Base-by-base conservation (phyloP, 1,139 yeast genomes). In the Hansenula anomala region DNA sequence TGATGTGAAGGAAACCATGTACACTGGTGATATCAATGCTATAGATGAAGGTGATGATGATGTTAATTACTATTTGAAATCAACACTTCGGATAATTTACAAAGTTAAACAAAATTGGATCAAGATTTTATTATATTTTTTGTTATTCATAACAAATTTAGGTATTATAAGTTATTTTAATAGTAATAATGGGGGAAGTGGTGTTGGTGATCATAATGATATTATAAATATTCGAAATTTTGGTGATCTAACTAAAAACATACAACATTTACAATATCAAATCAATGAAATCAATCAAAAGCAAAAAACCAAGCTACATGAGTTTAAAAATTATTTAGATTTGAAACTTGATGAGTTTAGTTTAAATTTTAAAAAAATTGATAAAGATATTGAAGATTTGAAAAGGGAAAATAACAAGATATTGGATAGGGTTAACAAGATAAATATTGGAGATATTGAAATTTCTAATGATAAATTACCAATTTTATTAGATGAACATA, bases 221-320 rank as follows among this genome's bases (percentile, higher is more conserved):
- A 24, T 40, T 13, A 30, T 35, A 7, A 34, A 33, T 34, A 29
- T 37, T 12, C 36, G 38, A 19, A 37, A 46, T 6, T 36, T 41
- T 13, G 34, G 40, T 6, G 55, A 52, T 28, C 41, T 52, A 4
- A 42, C 53, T 18, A 49, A 36, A 20, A 43, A 50, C 2, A 32
- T 52, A 7, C 44, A 46, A 11, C 36, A 41, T 20, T 37, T 52
- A 15, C 56, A 52, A 36, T 45, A 41, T 40, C 55, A 51, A 32
- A 49, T 52, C 26, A 50, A 51, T 27, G 55, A 52, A 13, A 13
- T 46, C 3, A 45, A 49, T 29, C 18, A 34, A 9, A 51, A 41
- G 40, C 39, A 51, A n/a, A 48, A 47, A 39, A 30, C 33, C 17
- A 44, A 45, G 20, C 23, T 49, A 5, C 37, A 40, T n/a, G 54